phyloP scores from a whole-genome alignment of 2,329 filamentous ascomycete genomes.

The Neurospora crassa region DNA sequence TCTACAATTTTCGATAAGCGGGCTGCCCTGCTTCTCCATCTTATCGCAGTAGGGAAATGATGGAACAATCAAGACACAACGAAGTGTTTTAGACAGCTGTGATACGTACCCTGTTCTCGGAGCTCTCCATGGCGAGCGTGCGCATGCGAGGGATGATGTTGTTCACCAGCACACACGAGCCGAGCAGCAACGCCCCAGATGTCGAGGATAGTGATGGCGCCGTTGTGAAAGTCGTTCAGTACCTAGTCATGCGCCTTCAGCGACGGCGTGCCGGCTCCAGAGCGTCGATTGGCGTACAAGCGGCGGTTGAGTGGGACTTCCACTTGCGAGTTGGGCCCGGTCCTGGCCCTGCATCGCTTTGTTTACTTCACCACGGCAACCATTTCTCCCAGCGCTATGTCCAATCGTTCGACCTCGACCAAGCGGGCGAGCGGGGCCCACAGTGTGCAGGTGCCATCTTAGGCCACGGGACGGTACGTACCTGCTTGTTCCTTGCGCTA shows the following conservation, averaged over 20 bases:
- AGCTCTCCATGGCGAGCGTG: conserved; percentile 26
- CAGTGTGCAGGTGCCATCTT: neutral
- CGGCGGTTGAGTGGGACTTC: neutral
- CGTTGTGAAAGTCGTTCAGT: conserved; percentile 13
- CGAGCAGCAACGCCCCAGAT: conserved; percentile 29
- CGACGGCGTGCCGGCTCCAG: neutral
- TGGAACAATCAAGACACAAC: neutral
- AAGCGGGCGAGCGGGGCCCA: neutral
- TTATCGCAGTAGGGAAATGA: neutral
- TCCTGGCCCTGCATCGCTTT: neutral
- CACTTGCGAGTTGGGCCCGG: neutral
- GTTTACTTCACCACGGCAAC: neutral
- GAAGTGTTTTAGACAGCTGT: neutral
- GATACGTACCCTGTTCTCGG: conserved; percentile 26
- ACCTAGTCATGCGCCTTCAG: neutral
- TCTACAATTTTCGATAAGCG: conserved; percentile 9
- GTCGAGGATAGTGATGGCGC: conserved; percentile 21
- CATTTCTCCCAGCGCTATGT: neutral
- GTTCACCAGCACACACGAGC: conserved; percentile 23
- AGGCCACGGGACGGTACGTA: neutral
- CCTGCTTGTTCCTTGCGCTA: neutral
- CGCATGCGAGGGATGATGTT: conserved; percentile 21
- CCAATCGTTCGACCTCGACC: neutral
- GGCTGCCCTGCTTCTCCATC: neutral
- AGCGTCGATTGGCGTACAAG: neutral